Evolutionary conservation across 2,329 filamentous ascomycete species (phyloP).

Genomic region (Cladosporium sp.): DNA sequence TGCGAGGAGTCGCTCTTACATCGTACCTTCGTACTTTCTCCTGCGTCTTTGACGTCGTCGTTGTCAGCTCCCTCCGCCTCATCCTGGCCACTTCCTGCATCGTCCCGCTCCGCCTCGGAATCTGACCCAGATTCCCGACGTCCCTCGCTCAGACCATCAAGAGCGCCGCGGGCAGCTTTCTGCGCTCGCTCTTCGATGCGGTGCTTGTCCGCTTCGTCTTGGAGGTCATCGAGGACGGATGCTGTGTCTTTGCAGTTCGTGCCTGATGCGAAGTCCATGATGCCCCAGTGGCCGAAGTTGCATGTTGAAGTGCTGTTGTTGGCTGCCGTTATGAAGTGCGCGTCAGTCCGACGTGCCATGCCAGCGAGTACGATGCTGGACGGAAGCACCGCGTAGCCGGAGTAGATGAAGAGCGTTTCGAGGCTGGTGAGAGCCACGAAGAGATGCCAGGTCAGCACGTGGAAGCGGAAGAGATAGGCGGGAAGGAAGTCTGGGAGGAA

Average conservation of each 20-base stretch:
- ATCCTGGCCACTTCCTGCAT: not conserved
- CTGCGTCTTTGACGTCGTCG: not conserved
- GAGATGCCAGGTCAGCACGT: conserved; percentile 68
- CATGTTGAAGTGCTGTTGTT: conserved; percentile 31
- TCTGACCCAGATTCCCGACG: conserved; percentile 2
- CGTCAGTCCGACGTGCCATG: conserved; percentile 55
- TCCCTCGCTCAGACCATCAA: conserved; percentile 12
- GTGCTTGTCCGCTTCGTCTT: conserved; percentile 54
- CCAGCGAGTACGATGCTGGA: conserved; percentile 55
- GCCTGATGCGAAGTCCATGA: conserved; percentile 59
- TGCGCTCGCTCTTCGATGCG: conserved; percentile 42
- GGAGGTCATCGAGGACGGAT: conserved; percentile 52
- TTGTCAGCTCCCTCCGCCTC: not conserved
- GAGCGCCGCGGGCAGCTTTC: conserved; percentile 33
- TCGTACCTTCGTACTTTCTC: not conserved
- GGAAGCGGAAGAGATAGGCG: conserved; percentile 60
- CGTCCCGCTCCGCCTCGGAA: conserved; percentile 3
- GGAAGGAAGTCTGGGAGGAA: conserved; percentile 65
- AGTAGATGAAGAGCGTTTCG: conserved; percentile 64
- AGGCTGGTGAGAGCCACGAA: conserved; percentile 60
- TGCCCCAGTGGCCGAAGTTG: conserved; percentile 48
- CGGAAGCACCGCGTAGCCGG: conserved; percentile 61
- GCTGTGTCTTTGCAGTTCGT: conserved; percentile 46
- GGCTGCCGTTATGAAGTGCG: conserved; percentile 46
- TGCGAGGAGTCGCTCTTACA: not conserved